Evolutionary conservation across 345 rosid species (phyloP).

Genomic region (Eucalyptus sp.): DNA sequence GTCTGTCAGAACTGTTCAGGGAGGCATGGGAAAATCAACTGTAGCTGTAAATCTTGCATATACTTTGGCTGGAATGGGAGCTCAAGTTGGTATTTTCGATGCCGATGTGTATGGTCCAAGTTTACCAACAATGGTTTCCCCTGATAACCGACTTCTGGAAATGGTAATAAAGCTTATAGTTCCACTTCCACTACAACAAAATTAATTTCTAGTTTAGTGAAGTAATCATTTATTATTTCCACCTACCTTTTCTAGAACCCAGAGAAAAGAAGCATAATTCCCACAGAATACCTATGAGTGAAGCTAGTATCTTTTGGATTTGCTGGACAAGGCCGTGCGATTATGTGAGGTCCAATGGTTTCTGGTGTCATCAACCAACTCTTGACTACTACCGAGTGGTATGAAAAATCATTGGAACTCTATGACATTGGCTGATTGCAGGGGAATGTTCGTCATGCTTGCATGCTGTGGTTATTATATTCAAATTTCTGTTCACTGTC

Average conservation of each 20-base stretch:
- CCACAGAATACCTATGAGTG: constrained; percentile 87
- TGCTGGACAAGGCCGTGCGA: constrained; percentile 93
- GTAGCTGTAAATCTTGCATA: constrained; percentile 93
- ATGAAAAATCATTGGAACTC: neutral
- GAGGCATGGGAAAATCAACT: constrained; percentile 95
- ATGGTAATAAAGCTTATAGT: constrained; percentile 36
- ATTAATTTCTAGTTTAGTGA: neutral
- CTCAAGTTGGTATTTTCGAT: constrained; percentile 89
- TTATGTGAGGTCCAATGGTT: constrained; percentile 98
- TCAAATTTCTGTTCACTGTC: neutral
- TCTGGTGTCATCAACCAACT: constrained; percentile 95
- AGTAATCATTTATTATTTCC: neutral
- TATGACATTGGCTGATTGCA: too few species aligned
- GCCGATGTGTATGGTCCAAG: constrained; percentile 97
- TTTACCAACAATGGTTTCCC: constrained; percentile 93
- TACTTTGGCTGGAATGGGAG: constrained; percentile 91
- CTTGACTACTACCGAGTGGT: constrained; percentile 91
- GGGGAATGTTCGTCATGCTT: neutral
- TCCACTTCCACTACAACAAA: neutral
- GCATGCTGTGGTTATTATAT: neutral
- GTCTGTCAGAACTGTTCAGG: constrained; percentile 55
- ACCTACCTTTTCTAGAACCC: constrained; percentile 40
- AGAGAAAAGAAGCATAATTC: constrained; percentile 74
- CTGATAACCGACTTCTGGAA: constrained; percentile 66
- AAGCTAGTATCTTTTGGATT: constrained; percentile 94